phyloP scores from a whole-genome alignment of 2,329 filamentous ascomycete genomes.

The Ophiocordyceps sinensis region DNA sequence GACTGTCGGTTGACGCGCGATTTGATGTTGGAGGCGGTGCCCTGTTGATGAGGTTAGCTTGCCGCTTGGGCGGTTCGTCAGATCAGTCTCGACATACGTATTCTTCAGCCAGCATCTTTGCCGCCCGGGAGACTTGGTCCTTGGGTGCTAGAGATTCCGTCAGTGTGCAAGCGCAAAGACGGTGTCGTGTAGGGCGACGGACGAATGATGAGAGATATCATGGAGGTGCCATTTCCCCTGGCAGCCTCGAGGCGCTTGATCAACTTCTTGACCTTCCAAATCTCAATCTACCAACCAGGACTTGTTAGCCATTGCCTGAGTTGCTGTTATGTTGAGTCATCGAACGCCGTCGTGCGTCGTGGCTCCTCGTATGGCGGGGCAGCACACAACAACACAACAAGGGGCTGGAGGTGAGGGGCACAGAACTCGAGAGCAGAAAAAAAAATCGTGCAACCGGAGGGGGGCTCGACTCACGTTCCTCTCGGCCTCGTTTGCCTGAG shows the following conservation, averaged over 20 bases:
- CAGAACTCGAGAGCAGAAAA: background rate
- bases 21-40: constrained; percentile 98
- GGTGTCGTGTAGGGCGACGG: constrained; percentile 22
- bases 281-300: constrained; percentile 41
- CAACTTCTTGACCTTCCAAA: constrained; percentile 99
- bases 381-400: constrained; percentile 2
- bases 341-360: background rate
- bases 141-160: constrained; percentile 57
- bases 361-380: constrained; percentile 14
- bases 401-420: constrained; percentile 8
- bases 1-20: constrained; percentile 98
- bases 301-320: constrained; percentile 6
- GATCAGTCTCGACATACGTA: constrained; percentile 45
- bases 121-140: constrained; percentile 88
- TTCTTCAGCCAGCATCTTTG: constrained; percentile 99
- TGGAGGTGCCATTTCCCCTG: constrained; percentile 95
- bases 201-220: constrained; percentile 99
- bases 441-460: constrained; percentile 1
- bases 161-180: constrained; percentile 1
- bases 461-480: constrained; percentile 56
- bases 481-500: constrained; percentile 83
- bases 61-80: background rate
- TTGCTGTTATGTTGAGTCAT: background rate
- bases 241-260: constrained; percentile 97
- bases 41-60: constrained; percentile 34